Percentiles rank a stretch among this genome's conserved stretches.
phyloP scores from a whole-genome alignment of 1,139 yeast species.

The Geotrichum cucujoidarum region DNA sequence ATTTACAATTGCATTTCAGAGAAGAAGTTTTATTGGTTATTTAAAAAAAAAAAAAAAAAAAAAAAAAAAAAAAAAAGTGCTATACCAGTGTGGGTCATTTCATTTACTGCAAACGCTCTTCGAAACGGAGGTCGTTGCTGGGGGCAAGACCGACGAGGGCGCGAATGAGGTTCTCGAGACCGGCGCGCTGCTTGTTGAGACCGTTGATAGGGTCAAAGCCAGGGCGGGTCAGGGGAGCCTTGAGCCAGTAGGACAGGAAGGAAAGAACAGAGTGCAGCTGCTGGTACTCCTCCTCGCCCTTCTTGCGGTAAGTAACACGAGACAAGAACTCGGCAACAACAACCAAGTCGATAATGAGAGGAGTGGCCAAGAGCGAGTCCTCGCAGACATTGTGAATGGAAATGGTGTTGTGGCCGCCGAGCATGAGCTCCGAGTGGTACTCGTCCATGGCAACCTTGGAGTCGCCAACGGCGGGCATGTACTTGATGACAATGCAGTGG shows the following conservation, averaged over 20 bases:
- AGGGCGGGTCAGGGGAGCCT: slow-evolving; percentile 90
- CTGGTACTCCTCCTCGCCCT: slow-evolving; percentile 47
- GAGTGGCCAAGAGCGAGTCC: slow-evolving; percentile 91
- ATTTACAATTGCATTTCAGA: not conserved
- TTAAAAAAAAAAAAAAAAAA: not conserved
- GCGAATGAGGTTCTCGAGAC: slow-evolving; percentile 85
- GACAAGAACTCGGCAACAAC: slow-evolving; percentile 86
- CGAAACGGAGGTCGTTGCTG: slow-evolving; percentile 86
- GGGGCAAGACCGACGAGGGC: slow-evolving; percentile 87
- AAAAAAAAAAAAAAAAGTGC: slow-evolving; percentile 3
- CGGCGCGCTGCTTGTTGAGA: slow-evolving; percentile 89
- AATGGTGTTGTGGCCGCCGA: slow-evolving; percentile 94
- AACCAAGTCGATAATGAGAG: slow-evolving; percentile 85
- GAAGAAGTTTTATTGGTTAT: not conserved
- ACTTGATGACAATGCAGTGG: slow-evolving; percentile 93
- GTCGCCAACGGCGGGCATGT: slow-evolving; percentile 91
- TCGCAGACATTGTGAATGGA: slow-evolving; percentile 94
- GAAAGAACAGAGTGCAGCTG: slow-evolving; percentile 80
- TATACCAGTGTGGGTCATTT: not conserved
- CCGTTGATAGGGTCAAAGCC: slow-evolving; percentile 91
- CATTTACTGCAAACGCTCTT: slow-evolving; percentile 64
- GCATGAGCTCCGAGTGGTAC: slow-evolving; percentile 92
- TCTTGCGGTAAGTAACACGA: slow-evolving; percentile 72
- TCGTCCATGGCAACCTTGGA: slow-evolving; percentile 98
- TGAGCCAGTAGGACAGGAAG: slow-evolving; percentile 90